Conservation (phyloP, 2,329 filamentous ascomycete species). For the Juglanconis oblonga region DNA sequence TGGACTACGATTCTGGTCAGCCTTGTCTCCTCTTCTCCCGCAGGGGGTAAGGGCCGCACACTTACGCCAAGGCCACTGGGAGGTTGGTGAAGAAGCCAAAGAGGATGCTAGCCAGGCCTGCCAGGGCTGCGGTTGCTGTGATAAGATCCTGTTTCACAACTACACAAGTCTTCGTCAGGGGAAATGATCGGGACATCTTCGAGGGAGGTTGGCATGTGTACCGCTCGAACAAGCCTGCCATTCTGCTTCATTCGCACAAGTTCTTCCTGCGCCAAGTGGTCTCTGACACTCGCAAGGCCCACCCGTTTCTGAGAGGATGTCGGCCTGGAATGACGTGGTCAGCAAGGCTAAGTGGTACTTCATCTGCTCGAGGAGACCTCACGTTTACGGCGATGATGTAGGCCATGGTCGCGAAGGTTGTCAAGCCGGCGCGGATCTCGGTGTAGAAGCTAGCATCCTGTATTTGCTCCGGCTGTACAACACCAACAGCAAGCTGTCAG, state of each 20-base stretch:
- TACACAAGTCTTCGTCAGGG: background rate
- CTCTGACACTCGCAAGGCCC: conserved; percentile 69
- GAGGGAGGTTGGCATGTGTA: background rate
- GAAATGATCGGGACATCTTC: background rate
- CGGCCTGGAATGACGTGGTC: conserved; percentile 46
- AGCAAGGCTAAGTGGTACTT: background rate
- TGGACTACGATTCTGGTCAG: conserved; percentile 42
- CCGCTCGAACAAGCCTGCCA: conserved; percentile 24
- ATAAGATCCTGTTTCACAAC: conserved; percentile 70
- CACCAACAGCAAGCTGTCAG: background rate
- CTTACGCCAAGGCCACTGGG: conserved; percentile 71
- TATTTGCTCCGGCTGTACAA: conserved; percentile 60
- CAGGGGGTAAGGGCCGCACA: conserved; percentile 15
- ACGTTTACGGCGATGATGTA: conserved; percentile 78
- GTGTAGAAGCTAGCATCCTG: conserved; percentile 69
- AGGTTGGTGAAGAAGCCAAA: conserved; percentile 83
- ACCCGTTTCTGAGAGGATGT: conserved; percentile 71
- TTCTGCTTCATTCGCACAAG: conserved; percentile 45
- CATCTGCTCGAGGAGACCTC: conserved; percentile 21
- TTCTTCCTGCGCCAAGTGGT: conserved; percentile 34
- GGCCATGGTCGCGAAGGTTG: conserved; percentile 79
- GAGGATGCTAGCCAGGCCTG: conserved; percentile 69
- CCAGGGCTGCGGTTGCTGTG: conserved; percentile 78
- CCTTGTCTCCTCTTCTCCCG: conserved; percentile 3
- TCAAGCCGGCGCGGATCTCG: conserved; percentile 75